These are phyloP conservation scores for Creolimax fragrantissima DNA, from an alignment of 78 protist species.

Conservation along the genomic window DNA sequence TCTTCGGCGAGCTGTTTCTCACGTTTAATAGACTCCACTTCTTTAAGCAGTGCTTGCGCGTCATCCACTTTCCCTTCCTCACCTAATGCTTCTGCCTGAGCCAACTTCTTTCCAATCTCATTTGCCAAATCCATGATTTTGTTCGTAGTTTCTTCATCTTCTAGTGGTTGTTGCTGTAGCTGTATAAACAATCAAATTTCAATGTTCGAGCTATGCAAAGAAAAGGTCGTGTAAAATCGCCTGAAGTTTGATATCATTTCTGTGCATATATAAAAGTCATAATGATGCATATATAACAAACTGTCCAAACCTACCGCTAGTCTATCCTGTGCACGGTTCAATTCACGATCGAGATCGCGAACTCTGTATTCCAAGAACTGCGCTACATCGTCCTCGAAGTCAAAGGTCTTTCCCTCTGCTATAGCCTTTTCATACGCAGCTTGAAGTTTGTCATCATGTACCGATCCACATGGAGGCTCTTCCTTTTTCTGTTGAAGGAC, in stretches of 20 bases:
- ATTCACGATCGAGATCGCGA: not conserved
- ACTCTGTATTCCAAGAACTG: not conserved
- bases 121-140: not conserved
- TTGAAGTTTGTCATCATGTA: not conserved
- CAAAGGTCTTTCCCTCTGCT: not conserved
- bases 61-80: conserved; percentile 34
- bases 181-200: too few species aligned
- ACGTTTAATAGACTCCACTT: not conserved
- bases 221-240: too few species aligned
- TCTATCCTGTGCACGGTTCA: not conserved
- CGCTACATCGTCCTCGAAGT: not conserved
- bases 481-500: not conserved
- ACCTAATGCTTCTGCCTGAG: conserved; percentile 22
- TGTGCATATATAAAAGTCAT: too few species aligned
- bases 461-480: not conserved
- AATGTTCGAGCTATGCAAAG: too few species aligned
- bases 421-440: not conserved
- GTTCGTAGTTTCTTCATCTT: not conserved
- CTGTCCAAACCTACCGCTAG: not conserved
- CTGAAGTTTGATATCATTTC: too few species aligned
- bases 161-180: not conserved
- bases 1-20: not conserved
- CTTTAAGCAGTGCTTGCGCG: not conserved
- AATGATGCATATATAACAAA: too few species aligned
- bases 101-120: not conserved